phyloP scores from a whole-genome alignment of 345 rosid species.

The Salix suchowensis region DNA sequence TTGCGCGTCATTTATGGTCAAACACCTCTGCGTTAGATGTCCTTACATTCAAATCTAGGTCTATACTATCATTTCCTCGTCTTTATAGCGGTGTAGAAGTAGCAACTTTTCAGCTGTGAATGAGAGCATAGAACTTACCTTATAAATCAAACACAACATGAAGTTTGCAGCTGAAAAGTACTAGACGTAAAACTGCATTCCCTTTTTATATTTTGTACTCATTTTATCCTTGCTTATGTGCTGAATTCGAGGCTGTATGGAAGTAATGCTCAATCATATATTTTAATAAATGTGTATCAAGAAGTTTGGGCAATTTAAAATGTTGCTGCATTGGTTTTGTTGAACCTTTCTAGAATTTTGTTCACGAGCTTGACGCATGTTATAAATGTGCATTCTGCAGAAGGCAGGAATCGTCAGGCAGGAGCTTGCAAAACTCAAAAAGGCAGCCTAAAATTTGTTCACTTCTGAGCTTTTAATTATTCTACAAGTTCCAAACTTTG shows the following conservation, averaged over 20 bases:
- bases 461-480: neutral
- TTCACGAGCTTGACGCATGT: neutral
- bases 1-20: neutral
- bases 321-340: neutral
- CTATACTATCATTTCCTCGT: neutral
- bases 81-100: neutral
- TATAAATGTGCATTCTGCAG: slow-evolving; percentile 3
- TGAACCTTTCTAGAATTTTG: neutral
- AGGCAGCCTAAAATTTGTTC: slow-evolving; percentile 7
- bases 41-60: neutral
- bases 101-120: neutral
- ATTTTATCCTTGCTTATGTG: neutral
- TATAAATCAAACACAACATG: neutral
- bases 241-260: neutral
- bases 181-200: neutral
- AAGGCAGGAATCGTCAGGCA: slow-evolving; percentile 18
- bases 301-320: neutral
- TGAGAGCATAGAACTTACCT: neutral
- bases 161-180: neutral
- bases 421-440: slow-evolving; percentile 19
- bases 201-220: neutral
- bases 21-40: neutral
- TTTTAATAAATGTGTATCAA: neutral
- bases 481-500: neutral
- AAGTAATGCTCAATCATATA: neutral